These are phyloP conservation scores for Stentor roeselii DNA, from an alignment of 73 alveolate species.

Conservation along the genomic window DNA sequence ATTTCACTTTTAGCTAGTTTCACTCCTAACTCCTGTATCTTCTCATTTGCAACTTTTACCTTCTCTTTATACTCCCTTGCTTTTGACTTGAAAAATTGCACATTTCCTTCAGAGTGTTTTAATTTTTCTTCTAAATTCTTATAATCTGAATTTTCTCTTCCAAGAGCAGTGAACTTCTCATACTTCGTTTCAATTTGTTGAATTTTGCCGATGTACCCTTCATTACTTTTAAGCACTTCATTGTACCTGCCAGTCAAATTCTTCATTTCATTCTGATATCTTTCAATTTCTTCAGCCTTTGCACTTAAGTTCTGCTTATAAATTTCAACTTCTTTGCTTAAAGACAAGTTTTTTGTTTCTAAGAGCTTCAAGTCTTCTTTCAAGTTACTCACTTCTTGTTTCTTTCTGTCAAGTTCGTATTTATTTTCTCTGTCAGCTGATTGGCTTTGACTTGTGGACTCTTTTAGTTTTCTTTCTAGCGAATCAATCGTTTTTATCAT, in stretches of 20 bases:
- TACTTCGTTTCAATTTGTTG: background rate
- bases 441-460: background rate
- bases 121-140: background rate
- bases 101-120: background rate
- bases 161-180: background rate
- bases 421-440: slow-evolving; percentile 12
- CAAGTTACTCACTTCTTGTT: slow-evolving; percentile 16
- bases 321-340: background rate
- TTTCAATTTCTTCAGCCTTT: slow-evolving; percentile 4
- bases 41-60: slow-evolving; percentile 26
- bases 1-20: slow-evolving; percentile 25
- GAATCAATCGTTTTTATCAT: slow-evolving; percentile 26
- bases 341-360: background rate
- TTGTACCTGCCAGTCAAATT: slow-evolving; percentile 12
- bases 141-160: background rate
- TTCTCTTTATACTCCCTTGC: slow-evolving; percentile 27
- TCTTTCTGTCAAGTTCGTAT: background rate
- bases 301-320: background rate
- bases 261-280: background rate
- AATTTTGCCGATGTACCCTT: background rate
- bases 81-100: background rate
- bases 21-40: slow-evolving; percentile 18
- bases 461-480: background rate
- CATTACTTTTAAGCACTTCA: background rate
- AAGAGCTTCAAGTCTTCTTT: slow-evolving; percentile 21